Percentiles rank a stretch among this genome's conserved stretches.
Evolutionary conservation across 306 rosid genomes (phyloP).

Genomic region (Albizia julibrissin): DNA sequence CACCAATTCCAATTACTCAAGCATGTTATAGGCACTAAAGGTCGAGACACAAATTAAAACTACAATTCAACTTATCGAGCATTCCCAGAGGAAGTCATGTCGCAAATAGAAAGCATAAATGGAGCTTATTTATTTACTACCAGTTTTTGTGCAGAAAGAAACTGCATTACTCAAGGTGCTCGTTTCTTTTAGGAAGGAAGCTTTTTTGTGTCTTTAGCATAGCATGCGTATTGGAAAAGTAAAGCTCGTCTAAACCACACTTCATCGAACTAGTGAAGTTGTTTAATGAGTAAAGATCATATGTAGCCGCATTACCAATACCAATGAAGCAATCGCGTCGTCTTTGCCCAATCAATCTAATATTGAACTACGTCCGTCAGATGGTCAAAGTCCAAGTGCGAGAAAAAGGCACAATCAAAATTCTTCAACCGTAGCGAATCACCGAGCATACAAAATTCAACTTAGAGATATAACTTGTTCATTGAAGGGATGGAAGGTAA

Average conservation of each 20-base stretch:
- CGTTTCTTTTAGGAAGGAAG: not conserved
- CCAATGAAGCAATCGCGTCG: not conserved
- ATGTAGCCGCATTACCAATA: not conserved
- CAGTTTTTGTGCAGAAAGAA: not conserved
- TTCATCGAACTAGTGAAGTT: not conserved
- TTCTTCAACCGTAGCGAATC: not conserved
- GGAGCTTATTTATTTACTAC: not conserved
- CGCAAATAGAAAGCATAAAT: not conserved
- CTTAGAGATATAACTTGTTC: not conserved
- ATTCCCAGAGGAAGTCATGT: not conserved
- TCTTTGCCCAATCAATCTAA: not conserved
- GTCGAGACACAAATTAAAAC: not conserved
- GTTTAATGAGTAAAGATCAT: not conserved
- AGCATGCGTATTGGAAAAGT: not conserved
- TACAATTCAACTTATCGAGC: not conserved
- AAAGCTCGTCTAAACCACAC: not conserved
- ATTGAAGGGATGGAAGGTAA: not conserved
- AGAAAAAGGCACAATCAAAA: not conserved
- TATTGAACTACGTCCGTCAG: not conserved
- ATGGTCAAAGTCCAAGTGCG: not conserved
- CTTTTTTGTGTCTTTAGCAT: not conserved
- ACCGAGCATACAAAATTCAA: not conserved
- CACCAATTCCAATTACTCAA: conserved; percentile 64
- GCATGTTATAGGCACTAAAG: conserved; percentile 60
- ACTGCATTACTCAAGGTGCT: not conserved